Conservation (phyloP, 2,329 filamentous ascomycete genomes). For the Fusarium euwallaceae region DNA sequence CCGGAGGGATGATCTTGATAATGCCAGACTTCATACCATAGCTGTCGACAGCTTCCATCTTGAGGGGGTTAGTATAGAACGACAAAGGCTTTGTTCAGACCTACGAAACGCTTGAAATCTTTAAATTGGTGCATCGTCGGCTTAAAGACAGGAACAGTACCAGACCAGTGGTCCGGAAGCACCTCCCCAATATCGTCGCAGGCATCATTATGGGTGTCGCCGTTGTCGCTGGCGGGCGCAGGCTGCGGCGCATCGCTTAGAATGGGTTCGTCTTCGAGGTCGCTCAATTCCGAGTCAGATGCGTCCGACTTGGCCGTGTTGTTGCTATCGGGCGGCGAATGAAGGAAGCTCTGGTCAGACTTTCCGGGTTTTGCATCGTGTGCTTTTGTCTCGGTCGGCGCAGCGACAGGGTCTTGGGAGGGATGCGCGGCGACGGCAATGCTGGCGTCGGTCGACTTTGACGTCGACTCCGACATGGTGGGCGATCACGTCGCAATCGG, state of each 20-base stretch:
- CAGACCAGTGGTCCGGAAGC: conserved; percentile 89
- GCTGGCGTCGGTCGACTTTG: conserved; percentile 65
- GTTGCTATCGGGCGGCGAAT: conserved; percentile 75
- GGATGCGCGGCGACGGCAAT: conserved; percentile 63
- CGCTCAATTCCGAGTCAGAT: conserved; percentile 76
- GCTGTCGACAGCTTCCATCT: conserved; percentile 86
- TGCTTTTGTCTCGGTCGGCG: conserved; percentile 44
- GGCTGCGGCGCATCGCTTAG: conserved; percentile 50
- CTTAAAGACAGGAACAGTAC: conserved; percentile 92
- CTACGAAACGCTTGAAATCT: conserved; percentile 91
- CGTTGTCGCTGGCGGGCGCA: conserved; percentile 41
- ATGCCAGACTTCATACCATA: conserved; percentile 99
- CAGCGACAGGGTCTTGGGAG: conserved; percentile 43
- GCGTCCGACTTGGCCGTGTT: conserved; percentile 69
- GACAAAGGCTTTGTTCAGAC: background rate
- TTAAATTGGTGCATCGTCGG: conserved; percentile 96
- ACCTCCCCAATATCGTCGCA: conserved; percentile 80
- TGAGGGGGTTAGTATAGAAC: conserved; percentile 45
- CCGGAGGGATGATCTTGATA: conserved; percentile 92
- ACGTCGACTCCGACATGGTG: conserved; percentile 58
- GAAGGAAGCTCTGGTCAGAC: conserved; percentile 61
- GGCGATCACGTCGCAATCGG: conserved; percentile 54
- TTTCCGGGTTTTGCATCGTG: conserved; percentile 52
- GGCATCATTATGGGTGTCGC: conserved; percentile 52
- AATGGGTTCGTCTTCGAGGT: conserved; percentile 69